Evolutionary conservation across 2,329 filamentous ascomycete genomes (phyloP), one percentile per base, ranked within the genome.

Genomic region (Cladosporium sp.): DNA sequence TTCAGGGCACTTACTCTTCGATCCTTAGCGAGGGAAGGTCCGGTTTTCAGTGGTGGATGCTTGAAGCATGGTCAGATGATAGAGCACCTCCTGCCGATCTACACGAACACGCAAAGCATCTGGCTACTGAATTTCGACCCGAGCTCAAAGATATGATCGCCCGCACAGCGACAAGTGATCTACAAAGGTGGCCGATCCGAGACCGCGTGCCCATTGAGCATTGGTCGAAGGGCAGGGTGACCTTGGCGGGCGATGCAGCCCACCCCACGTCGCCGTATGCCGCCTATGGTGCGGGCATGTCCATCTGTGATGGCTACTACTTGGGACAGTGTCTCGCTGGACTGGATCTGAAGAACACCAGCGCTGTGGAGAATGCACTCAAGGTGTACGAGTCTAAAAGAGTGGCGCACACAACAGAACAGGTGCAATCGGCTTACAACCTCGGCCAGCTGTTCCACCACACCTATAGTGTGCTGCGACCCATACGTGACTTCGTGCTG

Each of bases 121-220:
- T n/a, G 70, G 75, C 0, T 66, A 74, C 18, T 70, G 68, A 8
- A 77, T 78, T 32, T 65, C 69, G 64, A 79, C 77, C 0, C 82
- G 80, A 80, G 77, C 77, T 1, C 75, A 77, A 1, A 69, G 75
- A 41, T 80, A 79, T 2, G 74, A 76, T n/a, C 65, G 74, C 1
- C 61, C 74, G 8, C 75, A 78, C 62, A 74, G 82, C 70, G 4
- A 74, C 74, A 1, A 67, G 74, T 6, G 73, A 78, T 51, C 74
- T 82, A 1, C 78, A 76, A 1, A 71, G 83, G 0, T 84, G 81
- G 80, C 80, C 82, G 66, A 71, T 83, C 1, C 77, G 80, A 28
- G 81, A 83, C 66, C 67, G 80, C 30, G 79, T 81, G 58, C 78
- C 80, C 0, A 64, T 83, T 14, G 63, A 70, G 4, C 76, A 68